phyloP scores from a whole-genome alignment of 352 stramenopile genomes.

The Pythium scleroteichum region DNA sequence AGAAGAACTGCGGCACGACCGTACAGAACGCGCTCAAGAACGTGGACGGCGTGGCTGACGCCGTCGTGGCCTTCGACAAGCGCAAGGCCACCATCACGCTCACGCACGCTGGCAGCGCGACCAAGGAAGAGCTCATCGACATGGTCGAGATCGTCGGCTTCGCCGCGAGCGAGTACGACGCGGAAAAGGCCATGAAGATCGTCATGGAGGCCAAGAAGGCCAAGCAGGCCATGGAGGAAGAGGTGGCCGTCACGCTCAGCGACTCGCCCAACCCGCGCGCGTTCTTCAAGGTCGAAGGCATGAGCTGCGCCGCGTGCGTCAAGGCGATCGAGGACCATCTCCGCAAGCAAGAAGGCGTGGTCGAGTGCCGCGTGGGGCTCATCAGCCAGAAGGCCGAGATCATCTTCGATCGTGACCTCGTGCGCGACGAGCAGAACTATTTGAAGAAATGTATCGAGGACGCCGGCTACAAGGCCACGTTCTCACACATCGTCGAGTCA shows the following conservation, averaged over 20 bases:
- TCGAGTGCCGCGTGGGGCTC: conserved; percentile 79
- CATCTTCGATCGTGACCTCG: conserved; percentile 72
- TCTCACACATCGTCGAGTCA: conserved; percentile 74
- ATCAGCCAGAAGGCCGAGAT: conserved; percentile 88
- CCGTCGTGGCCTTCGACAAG: conserved; percentile 75
- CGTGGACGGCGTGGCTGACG: conserved; percentile 72
- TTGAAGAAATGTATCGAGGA: conserved; percentile 68
- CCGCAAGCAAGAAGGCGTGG: conserved; percentile 55
- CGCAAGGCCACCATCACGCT: conserved; percentile 64
- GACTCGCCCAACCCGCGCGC: conserved; percentile 59
- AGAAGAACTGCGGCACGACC: conserved; percentile 95
- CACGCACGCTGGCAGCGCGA: conserved; percentile 42
- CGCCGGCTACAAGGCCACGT: conserved; percentile 77
- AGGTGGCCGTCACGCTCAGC: conserved; percentile 39
- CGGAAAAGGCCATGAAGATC: conserved; percentile 50
- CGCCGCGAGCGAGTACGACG: conserved; percentile 55
- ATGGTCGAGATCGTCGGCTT: conserved; percentile 83
- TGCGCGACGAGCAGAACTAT: conserved; percentile 48
- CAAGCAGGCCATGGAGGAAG: conserved; percentile 30
- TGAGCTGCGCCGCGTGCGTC: conserved; percentile 86
- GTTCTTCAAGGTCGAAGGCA: conserved; percentile 83
- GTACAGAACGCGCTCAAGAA: conserved; percentile 83
- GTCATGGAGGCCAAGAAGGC: conserved; percentile 46
- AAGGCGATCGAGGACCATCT: conserved; percentile 87
- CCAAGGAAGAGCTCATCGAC: conserved; percentile 64